Conservation (phyloP, 768 basidiomycete genomes). For the Suillus tomentosus region DNA sequence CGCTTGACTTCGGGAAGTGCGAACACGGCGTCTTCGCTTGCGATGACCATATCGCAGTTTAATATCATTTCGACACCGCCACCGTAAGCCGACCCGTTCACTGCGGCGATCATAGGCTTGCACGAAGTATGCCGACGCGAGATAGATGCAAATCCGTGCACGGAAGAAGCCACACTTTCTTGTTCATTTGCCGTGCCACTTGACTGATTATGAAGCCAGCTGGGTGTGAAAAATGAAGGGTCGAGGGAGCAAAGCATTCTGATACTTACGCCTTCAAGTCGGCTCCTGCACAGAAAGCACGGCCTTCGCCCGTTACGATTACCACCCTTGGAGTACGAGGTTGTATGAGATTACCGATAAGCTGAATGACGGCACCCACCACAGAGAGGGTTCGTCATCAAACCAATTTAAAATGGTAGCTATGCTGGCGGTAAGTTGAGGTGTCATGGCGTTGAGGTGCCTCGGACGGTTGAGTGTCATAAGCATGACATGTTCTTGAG, state of each 20-base stretch:
- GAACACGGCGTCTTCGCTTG: constrained; percentile 66
- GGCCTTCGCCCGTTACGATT: constrained; percentile 73
- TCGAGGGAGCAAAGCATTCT: background rate
- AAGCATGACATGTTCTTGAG: constrained; percentile 52
- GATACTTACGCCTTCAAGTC: constrained; percentile 69
- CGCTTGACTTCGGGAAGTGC: constrained; percentile 78
- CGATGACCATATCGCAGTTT: constrained; percentile 79
- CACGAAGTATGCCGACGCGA: constrained; percentile 61
- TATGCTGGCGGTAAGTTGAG: constrained; percentile 56
- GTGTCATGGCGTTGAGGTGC: constrained; percentile 73
- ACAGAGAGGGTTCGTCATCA: constrained; percentile 68
- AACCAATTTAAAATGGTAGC: constrained; percentile 66
- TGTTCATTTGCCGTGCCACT: constrained; percentile 46
- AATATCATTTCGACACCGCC: constrained; percentile 69
- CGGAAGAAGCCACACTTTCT: constrained; percentile 38
- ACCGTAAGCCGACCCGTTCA: constrained; percentile 71
- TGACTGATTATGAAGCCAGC: constrained; percentile 62
- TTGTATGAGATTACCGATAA: background rate
- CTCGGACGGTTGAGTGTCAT: constrained; percentile 69
- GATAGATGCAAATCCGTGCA: constrained; percentile 71
- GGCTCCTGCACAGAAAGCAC: constrained; percentile 77
- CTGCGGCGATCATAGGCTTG: constrained; percentile 83
- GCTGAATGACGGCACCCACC: constrained; percentile 45
- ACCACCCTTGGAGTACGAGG: constrained; percentile 53
- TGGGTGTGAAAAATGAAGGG: constrained; percentile 25